Base-by-base conservation (phyloP, 371 early-diverging fungal genomes). In the Mortierella sp. region DNA sequence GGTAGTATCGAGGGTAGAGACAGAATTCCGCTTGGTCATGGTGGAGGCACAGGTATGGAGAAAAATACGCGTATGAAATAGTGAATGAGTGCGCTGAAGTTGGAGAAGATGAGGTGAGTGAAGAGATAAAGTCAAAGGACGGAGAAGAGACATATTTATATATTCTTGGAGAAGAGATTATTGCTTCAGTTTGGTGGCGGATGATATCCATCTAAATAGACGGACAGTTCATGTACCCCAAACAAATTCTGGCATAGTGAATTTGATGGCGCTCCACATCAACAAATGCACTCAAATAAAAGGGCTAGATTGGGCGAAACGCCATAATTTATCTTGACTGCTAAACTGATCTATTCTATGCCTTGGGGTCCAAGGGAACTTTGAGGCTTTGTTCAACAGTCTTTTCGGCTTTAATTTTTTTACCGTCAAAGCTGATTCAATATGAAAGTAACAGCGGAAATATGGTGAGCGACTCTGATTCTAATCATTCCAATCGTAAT, bases 371-470 rank as follows among this genome's bases (percentile, higher is more conserved):
- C 60, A 66, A 53, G 51, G 70, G 66, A 31, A 78, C 66, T 64
- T 78, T 78, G 42, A 78, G 73, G 51, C 70, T 55, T 40, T 72
- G 68, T 63, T 77, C 65, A 22, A 71, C 35, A 40, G 73, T 65
- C 32, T 67, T 51, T n/a, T 57, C 66, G 6, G 35, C 43, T 9
- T 49, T 59, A 22, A 64, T 76, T 54, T 76, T 72, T 57, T 83
- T 85, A 10, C 85, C 85, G 47, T 83, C 83, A 53, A 84, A 68
- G 19, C 86, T 83, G 77, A 35, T 37, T 40, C 13, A 29, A 12
- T 53, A 32, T 9, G 19, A 63, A 43, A 45, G n/a, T n/a, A 45
- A 64, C n/a, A 54, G 60, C 13, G 55, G 62, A 22, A 26, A n/a
- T 17, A 28, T 42, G 35, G 13, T 69, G 10, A 70, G 65, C 28